Conservation (phyloP, 306 rosid species). For the Sesbania bispinosa region DNA sequence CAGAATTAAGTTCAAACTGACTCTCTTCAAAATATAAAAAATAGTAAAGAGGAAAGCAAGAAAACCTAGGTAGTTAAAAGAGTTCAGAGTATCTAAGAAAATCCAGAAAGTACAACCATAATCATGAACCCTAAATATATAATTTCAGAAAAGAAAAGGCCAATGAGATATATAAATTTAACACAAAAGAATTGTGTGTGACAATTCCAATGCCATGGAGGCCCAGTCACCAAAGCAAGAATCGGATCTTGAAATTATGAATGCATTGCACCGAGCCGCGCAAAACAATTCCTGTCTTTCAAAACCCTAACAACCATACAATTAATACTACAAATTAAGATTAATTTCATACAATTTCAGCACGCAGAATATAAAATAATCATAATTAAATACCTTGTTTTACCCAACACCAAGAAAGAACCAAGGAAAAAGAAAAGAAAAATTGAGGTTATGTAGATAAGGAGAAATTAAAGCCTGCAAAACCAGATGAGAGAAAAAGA, state of each 20-base stretch:
- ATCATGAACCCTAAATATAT: slow-evolving; percentile 21
- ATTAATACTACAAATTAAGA: slow-evolving; percentile 7
- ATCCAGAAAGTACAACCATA: background rate
- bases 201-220: slow-evolving; percentile 22
- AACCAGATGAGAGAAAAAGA: no score
- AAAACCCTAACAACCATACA: slow-evolving; percentile 49
- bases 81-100: slow-evolving; percentile 9
- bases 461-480: background rate
- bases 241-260: slow-evolving; percentile 35
- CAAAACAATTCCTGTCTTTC: slow-evolving; percentile 34
- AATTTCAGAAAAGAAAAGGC: slow-evolving; percentile 15
- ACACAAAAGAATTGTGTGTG: background rate
- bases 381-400: background rate
- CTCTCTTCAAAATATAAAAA: background rate
- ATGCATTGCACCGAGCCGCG: slow-evolving; percentile 36
- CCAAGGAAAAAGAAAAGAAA: background rate
- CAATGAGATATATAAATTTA: slow-evolving; percentile 9
- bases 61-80: background rate
- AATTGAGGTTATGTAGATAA: no score
- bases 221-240: slow-evolving; percentile 43
- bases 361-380: background rate
- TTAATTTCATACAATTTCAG: slow-evolving; percentile 16
- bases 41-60: background rate
- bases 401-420: background rate
- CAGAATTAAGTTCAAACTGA: background rate